Conservation (phyloP, 2,329 filamentous ascomycete genomes). For the Dactylellina haptotyla region DNA sequence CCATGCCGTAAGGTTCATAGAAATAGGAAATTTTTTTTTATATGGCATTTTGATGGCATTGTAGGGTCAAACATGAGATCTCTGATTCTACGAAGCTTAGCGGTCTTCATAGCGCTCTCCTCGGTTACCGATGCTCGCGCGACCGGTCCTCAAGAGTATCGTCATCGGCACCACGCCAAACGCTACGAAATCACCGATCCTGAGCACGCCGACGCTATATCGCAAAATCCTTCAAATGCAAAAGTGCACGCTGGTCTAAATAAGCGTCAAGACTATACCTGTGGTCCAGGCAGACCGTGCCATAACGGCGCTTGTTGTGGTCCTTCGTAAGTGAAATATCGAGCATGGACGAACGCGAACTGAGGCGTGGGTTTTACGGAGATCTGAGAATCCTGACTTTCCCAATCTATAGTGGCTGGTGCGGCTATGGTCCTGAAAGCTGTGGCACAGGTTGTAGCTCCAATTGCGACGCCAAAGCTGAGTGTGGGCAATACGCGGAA, state of each 20-base stretch:
- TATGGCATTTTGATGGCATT: conserved; percentile 31
- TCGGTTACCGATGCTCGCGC: conserved; percentile 22
- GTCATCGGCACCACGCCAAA: conserved; percentile 32
- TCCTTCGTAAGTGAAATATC: conserved; percentile 36
- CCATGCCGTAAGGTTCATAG: conserved; percentile 11
- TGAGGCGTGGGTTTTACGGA: not conserved
- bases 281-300: conserved; percentile 40
- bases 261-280: conserved; percentile 37
- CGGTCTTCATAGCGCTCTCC: conserved; percentile 20
- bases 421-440: not conserved
- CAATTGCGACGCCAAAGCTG: conserved; percentile 49
- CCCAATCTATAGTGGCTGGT: not conserved
- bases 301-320: conserved; percentile 57
- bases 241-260: conserved; percentile 41
- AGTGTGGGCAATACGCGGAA: conserved; percentile 44
- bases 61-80: conserved; percentile 36
- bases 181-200: conserved; percentile 38
- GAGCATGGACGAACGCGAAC: not conserved
- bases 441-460: conserved; percentile 32
- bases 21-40: conserved; percentile 30
- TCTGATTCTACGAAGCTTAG: conserved; percentile 41
- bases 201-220: conserved; percentile 31
- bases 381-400: not conserved
- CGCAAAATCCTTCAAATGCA: conserved; percentile 38
- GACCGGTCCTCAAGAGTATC: conserved; percentile 22